These are phyloP conservation scores for Candida suzukii DNA, from an alignment of 805 yeast genomes.

Conservation along the genomic window DNA sequence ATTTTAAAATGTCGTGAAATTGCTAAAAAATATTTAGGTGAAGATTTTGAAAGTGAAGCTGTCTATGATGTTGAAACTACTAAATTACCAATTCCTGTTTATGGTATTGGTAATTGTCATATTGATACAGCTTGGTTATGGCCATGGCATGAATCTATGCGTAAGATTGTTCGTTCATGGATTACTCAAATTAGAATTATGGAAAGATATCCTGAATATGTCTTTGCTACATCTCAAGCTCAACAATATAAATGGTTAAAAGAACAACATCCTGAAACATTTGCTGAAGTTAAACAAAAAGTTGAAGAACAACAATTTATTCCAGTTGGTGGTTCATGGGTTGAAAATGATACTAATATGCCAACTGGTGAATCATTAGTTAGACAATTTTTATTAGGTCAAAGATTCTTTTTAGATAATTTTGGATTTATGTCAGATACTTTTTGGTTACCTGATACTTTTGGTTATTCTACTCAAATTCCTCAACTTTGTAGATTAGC, in stretches of 20 bases:
- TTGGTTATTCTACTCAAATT: conserved; percentile 91
- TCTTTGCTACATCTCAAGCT: conserved; percentile 92
- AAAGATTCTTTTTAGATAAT: conserved; percentile 70
- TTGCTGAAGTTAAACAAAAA: conserved; percentile 54
- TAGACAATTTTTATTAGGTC: conserved; percentile 88
- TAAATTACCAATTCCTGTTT: conserved; percentile 48
- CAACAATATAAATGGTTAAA: conserved; percentile 93
- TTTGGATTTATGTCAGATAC: conserved; percentile 71
- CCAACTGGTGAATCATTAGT: conserved; percentile 91
- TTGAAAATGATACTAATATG: conserved; percentile 91
- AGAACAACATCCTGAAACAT: conserved; percentile 79
- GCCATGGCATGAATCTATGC: conserved; percentile 97
- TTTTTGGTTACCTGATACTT: conserved; percentile 96
- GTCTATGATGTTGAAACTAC: conserved; percentile 46
- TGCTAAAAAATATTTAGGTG: conserved; percentile 60
- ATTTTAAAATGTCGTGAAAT: conserved; percentile 58
- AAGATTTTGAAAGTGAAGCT: conserved; percentile 50
- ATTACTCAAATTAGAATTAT: conserved; percentile 81
- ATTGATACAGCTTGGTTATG: conserved; percentile 98
- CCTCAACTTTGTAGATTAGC: conserved; percentile 90
- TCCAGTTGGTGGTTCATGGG: conserved; percentile 98
- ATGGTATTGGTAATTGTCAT: conserved; percentile 90
- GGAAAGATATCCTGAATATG: conserved; percentile 86
- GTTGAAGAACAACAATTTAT: conserved; percentile 69
- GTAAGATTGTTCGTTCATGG: conserved; percentile 94